phyloP scores from a whole-genome alignment of 306 rosid genomes.

The Myrica gale region DNA sequence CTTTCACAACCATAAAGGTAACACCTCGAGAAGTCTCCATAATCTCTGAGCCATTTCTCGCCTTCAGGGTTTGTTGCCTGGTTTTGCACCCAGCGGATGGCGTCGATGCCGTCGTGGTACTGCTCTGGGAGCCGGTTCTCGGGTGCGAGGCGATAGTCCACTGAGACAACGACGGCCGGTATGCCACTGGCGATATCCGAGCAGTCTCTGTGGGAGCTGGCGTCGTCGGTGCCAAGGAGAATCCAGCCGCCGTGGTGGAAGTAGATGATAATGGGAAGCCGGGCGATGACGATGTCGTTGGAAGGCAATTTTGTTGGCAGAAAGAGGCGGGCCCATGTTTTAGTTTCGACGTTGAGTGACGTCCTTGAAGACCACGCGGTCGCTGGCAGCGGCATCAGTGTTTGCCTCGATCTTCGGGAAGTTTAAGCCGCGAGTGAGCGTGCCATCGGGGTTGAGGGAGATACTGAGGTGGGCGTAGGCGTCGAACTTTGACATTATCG shows the following conservation, averaged over 20 bases:
- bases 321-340: conserved; percentile 45
- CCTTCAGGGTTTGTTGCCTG: conserved; percentile 37
- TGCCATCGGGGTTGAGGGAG: conserved; percentile 43
- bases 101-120: conserved; percentile 41
- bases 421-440: conserved; percentile 31
- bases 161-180: conserved; percentile 50
- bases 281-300: conserved; percentile 49
- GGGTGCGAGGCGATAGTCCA: conserved; percentile 42
- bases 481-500: conserved; percentile 49
- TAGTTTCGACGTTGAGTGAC: conserved; percentile 25
- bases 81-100: conserved; percentile 42
- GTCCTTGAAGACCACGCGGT: conserved; percentile 42
- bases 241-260: conserved; percentile 60
- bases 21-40: conserved; percentile 59
- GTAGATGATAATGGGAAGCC: conserved; percentile 49
- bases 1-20: conserved; percentile 50
- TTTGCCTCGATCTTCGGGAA: conserved; percentile 20
- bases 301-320: conserved; percentile 61
- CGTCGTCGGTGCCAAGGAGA: conserved; percentile 8
- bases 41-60: conserved; percentile 59
- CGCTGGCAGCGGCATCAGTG: conserved; percentile 28
- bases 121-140: conserved; percentile 50
- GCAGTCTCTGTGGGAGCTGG: conserved; percentile 20
- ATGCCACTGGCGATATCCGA: conserved; percentile 22
- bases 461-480: conserved; percentile 41